These are phyloP conservation scores for Tubosaeta brunneosetosa DNA, from an alignment of 768 basidiomycete genomes.

Conservation along the genomic window DNA sequence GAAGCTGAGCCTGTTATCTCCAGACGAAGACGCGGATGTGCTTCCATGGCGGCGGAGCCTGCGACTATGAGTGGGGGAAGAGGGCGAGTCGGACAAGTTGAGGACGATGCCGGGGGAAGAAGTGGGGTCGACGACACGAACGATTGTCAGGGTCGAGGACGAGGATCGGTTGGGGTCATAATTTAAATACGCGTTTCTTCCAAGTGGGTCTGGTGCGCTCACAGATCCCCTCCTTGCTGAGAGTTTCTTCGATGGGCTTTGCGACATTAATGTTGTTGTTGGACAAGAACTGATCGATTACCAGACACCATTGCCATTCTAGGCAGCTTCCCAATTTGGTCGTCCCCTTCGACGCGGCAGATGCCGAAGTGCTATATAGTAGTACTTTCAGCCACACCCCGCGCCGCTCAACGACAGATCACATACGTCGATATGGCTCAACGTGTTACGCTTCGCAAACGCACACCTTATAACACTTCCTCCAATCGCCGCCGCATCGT, in stretches of 20 bases:
- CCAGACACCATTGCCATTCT: not conserved
- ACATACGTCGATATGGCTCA: conserved; percentile 64
- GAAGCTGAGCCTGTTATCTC: conserved; percentile 48
- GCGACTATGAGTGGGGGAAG: conserved; percentile 25
- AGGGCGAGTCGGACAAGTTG: conserved; percentile 24
- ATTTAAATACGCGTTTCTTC: conserved; percentile 48
- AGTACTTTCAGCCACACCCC: conserved; percentile 19
- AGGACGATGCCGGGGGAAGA: conserved; percentile 19
- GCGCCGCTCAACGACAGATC: not conserved
- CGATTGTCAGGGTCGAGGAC: conserved; percentile 68
- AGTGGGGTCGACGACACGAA: conserved; percentile 48
- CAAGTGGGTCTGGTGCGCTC: conserved; percentile 66
- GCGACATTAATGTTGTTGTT: conserved; percentile 14
- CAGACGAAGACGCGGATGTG: conserved; percentile 24
- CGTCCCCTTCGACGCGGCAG: conserved; percentile 3
- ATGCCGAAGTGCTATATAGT: conserved; percentile 21
- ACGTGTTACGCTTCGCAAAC: conserved; percentile 99
- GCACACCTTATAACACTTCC: conserved; percentile 95
- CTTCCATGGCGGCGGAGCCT: conserved; percentile 32
- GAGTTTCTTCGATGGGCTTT: conserved; percentile 31
- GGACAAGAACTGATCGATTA: not conserved
- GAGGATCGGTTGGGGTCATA: conserved; percentile 50
- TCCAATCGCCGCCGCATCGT: conserved; percentile 93
- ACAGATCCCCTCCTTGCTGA: conserved; percentile 62
- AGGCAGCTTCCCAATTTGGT: conserved; percentile 6